Conservation (phyloP, 2,329 filamentous ascomycete species). For the Colletotrichum gigasporum region DNA sequence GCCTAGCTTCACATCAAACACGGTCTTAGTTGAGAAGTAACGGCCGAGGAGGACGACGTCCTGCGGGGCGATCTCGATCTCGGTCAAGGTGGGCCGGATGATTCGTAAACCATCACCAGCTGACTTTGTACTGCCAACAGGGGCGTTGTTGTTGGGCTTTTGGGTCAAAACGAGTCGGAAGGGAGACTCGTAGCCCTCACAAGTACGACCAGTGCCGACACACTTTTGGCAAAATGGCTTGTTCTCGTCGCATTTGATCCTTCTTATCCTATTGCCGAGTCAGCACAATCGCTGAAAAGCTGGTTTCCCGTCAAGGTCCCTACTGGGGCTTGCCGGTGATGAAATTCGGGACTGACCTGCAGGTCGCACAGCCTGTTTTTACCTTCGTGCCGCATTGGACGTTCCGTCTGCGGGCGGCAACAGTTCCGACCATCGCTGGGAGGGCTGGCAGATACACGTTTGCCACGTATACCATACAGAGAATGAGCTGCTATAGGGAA, state of each 20-base stretch:
- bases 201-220: slow-evolving; percentile 49
- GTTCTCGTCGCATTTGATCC: slow-evolving; percentile 48
- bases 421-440: slow-evolving; percentile 36
- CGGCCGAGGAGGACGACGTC: slow-evolving; percentile 47
- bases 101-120: slow-evolving; percentile 25
- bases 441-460: too few species aligned
- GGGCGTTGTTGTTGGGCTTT: slow-evolving; percentile 22
- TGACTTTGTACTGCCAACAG: slow-evolving; percentile 26
- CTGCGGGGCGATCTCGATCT: slow-evolving; percentile 32
- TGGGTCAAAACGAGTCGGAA: slow-evolving; percentile 41
- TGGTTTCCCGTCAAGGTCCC: too few species aligned
- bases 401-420: slow-evolving; percentile 38
- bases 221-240: slow-evolving; percentile 47
- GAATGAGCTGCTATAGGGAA: too few species aligned
- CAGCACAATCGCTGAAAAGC: slow-evolving; percentile 20
- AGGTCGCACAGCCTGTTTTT: slow-evolving; percentile 53
- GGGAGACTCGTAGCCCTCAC: slow-evolving; percentile 52
- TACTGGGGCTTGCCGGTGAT: slow-evolving; percentile 26
- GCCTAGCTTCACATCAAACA: slow-evolving; percentile 47
- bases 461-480: too few species aligned
- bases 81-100: slow-evolving; percentile 33
- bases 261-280: slow-evolving; percentile 42
- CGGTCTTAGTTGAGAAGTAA: slow-evolving; percentile 53
- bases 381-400: slow-evolving; percentile 44
- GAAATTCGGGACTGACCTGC: slow-evolving; percentile 46